Evolutionary conservation across 768 basidiomycete species (phyloP), one percentile per base, ranked within the genome.

Genomic region (Leucosporidium creatinivorum): DNA sequence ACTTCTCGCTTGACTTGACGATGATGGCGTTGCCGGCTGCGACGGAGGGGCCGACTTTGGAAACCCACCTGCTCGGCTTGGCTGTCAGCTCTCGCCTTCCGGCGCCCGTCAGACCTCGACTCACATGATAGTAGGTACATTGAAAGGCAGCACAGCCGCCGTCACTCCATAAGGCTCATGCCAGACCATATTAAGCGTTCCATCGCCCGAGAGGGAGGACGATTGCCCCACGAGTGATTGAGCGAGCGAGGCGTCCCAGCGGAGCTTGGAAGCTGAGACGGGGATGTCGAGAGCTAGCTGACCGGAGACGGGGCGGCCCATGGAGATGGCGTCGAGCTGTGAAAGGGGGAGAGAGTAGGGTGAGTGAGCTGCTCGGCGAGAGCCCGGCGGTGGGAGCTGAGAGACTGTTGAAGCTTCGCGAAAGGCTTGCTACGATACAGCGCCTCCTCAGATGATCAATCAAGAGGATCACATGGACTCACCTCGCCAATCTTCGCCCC

Each of bases 21-120:
- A 74, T 63, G 57, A 74, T 65, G 17, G 68, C 61, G 65, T 75
- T 75, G 1, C 75, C 75, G 1, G 72, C 67, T 1, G 73, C 75
- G 31, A 73, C 50, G 15, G 73, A 70, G 6, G 68, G 70, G 19
- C 59, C 71, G 25, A 69, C 48, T 68, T 73, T 74, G 47, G 56
- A 58, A 49, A 74, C 52, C 39, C 39, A 44, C 39, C 39, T 44
- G 39, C 39, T 44, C 39, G 39, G 39, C 39, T 6, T 15, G 3
- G 10, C 8, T 44, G 15, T 44, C 39, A 44, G 39, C 39, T 44
- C 39, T 17, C 39, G 3, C 13, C 39, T 13, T 12, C 39, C 33
- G 6, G 6, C 33, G 12, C 33, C 33, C n/a, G n/a, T n/a, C n/a
- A n/a, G n/a, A n/a, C n/a, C n/a, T n/a, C n/a, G n/a, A 44, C 39